phyloP scores from a whole-genome alignment of 1,139 yeast species.

The Blastobotrys indianensis region DNA sequence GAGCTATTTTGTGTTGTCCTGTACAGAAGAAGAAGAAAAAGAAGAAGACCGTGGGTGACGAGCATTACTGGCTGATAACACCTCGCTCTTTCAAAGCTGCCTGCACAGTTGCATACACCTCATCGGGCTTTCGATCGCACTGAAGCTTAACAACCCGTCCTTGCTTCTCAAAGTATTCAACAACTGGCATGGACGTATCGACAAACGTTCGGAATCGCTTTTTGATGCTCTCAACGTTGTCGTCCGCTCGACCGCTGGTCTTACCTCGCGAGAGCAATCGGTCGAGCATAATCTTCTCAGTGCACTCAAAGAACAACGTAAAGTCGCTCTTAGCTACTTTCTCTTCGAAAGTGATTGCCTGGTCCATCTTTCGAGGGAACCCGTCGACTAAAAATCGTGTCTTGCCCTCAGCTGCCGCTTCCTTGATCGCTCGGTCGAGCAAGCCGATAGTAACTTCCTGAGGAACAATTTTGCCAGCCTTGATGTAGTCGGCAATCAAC shows the following conservation, averaged over 20 bases:
- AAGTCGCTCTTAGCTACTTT: conserved; percentile 67
- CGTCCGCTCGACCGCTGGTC: conserved; percentile 91
- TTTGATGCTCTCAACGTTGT: conserved; percentile 81
- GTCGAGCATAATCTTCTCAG: conserved; percentile 79
- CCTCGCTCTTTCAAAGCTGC: conserved; percentile 46
- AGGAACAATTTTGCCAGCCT: conserved; percentile 88
- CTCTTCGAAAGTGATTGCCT: conserved; percentile 85
- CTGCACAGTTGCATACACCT: conserved; percentile 67
- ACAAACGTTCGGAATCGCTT: conserved; percentile 82
- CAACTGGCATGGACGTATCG: conserved; percentile 93
- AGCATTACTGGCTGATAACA: conserved; percentile 2
- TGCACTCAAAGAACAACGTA: conserved; percentile 89
- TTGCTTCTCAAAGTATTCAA: conserved; percentile 70
- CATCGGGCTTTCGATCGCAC: conserved; percentile 76
- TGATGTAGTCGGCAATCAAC: conserved; percentile 74
- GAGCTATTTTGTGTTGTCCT: too few species aligned
- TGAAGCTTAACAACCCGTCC: conserved; percentile 70
- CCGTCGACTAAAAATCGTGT: conserved; percentile 80
- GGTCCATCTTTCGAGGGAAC: conserved; percentile 98
- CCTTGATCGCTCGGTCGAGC: conserved; percentile 70
- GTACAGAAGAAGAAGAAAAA: too few species aligned
- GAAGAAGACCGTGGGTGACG: too few species aligned
- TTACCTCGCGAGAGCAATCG: conserved; percentile 88
- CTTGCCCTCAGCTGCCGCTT: conserved; percentile 47
- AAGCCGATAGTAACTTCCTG: conserved; percentile 90